These are phyloP conservation scores for Ceratocystis variospora DNA, from an alignment of 2,329 filamentous ascomycete genomes.

Conservation along the genomic window DNA sequence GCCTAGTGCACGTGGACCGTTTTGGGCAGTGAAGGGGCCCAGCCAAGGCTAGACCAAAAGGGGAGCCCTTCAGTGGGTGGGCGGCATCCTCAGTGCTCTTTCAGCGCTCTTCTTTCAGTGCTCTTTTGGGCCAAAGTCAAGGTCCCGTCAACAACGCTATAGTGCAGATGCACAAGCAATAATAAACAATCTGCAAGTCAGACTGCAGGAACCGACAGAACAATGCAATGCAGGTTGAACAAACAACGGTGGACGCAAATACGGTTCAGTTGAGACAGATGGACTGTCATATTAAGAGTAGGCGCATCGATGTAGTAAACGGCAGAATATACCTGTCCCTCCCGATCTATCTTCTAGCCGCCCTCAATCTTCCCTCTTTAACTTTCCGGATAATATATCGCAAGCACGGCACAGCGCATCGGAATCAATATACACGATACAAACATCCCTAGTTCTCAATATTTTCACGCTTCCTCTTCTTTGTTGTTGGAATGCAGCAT, in stretches of 20 bases:
- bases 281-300: no score
- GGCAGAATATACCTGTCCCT: no score
- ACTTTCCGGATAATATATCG: no score
- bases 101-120: not conserved
- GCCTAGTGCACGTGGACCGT: not conserved
- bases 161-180: not conserved
- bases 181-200: constrained; percentile 1
- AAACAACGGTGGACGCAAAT: not conserved
- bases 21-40: not conserved
- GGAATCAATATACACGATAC: not conserved
- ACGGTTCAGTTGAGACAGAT: not conserved
- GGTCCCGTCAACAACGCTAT: not conserved
- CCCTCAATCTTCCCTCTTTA: no score
- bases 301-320: no score
- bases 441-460: not conserved
- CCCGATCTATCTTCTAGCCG: no score
- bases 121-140: not conserved
- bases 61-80: not conserved
- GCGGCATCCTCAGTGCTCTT: not conserved
- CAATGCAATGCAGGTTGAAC: not conserved
- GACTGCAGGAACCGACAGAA: constrained; percentile 4
- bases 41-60: not conserved
- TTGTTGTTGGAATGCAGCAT: not conserved
- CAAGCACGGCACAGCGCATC: not conserved
- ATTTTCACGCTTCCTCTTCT: not conserved